Evolutionary conservation across 768 basidiomycete genomes (phyloP), one percentile per base, ranked within the genome.

Genomic region (Termitomyces bulborhizus): DNA sequence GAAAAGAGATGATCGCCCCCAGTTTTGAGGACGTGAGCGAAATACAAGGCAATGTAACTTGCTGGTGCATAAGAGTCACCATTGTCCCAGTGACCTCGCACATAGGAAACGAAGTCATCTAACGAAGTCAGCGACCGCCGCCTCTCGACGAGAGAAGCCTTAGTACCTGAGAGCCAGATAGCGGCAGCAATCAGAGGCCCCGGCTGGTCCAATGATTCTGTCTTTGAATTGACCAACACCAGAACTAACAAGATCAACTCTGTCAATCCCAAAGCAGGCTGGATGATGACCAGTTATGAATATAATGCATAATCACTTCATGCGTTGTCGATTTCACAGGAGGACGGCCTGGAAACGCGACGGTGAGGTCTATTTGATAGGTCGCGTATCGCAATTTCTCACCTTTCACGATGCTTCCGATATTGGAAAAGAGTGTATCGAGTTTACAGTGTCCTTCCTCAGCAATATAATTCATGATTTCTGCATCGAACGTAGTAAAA

Each of bases 251-350:
- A 55, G 29, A 6, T 49, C 54, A 1, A 55, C 39, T 39, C 48
- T 43, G 31, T 26, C 39, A 5, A 48, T 39, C 2, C n/a, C 45
- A 40, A 39, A 54, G 18, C 3, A 24, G 3, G 54, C 16, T 1
- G 54, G 54, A 27, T 55, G 54, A 12, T 47, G 6, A 8, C 54
- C 54, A n/a, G 46, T 41, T 5, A 43, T 36, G 45, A n/a, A 46
- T 37, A 5, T 54, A 54, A 9, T 54, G 53, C 32, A 55, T 40
- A 1, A 55, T 43, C 0, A 55, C 54, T 41, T 50, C 54, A 21
- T 49, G 54, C 12, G 42, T 49, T 12, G 52, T 44, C 7, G 34
- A 32, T 45, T 31, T 29, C 4, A 45, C 52, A 4, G 42, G 41
- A 3, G 43, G 43, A 1, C 29, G 11, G 13, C 24, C 52, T 53